A percentile compares a stretch with the other conserved stretches of the same genome.
These are phyloP conservation scores for Rhamnella rubrinervis DNA, from an alignment of 331 rosid genomes.

Conservation along the genomic window DNA sequence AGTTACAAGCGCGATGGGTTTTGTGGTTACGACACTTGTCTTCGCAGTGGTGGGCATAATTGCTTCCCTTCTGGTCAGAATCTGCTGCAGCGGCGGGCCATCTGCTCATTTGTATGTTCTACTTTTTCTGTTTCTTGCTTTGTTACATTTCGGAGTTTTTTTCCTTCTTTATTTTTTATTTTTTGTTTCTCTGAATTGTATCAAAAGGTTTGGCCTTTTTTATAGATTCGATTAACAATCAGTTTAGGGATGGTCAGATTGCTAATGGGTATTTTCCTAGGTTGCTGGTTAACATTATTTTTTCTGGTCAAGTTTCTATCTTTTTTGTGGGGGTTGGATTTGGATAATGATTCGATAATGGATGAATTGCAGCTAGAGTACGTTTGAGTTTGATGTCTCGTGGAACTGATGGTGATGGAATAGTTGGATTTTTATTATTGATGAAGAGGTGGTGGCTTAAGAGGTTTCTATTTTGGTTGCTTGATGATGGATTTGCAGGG, in stretches of 20 bases:
- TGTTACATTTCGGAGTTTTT: not conserved
- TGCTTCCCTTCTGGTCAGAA: constrained; percentile 69
- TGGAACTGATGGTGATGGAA: not conserved
- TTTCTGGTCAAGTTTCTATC: no score
- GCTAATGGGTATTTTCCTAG: not conserved
- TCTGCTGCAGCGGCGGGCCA: constrained; percentile 70
- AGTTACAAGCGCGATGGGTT: constrained; percentile 53
- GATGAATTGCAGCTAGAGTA: not conserved
- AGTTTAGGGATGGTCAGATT: constrained; percentile 6
- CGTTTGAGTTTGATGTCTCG: no score
- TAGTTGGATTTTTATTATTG: not conserved
- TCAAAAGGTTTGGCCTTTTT: no score
- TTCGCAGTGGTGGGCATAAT: constrained; percentile 58
- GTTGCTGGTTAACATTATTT: not conserved
- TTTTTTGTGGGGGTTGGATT: not conserved
- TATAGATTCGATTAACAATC: not conserved
- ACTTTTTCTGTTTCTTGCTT: not conserved
- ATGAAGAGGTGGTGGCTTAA: not conserved
- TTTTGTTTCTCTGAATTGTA: not conserved
- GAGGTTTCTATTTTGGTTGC: not conserved
- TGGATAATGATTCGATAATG: not conserved
- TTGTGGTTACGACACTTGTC: constrained; percentile 64
- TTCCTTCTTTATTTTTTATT: not conserved
- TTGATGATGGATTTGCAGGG: not conserved
- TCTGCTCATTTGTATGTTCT: constrained; percentile 63